A percentile compares a stretch with the other conserved stretches of the same genome.
Conservation (phyloP, 495 filamentous ascomycete species). For the Annulohypoxylon nitens region DNA sequence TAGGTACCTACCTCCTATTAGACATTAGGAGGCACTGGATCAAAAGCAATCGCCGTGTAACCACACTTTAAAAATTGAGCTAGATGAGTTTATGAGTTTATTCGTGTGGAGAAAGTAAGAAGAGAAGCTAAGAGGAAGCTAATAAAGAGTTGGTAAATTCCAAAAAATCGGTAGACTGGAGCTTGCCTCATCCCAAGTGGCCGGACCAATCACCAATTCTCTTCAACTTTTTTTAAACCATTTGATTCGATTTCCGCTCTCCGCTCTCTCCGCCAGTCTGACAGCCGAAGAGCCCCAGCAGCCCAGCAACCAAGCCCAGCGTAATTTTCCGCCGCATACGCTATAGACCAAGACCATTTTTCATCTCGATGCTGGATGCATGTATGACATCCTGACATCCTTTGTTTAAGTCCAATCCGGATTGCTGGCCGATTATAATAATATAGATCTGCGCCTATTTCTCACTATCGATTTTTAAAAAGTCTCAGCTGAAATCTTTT, state of each 20-base stretch:
- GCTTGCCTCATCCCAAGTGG: constrained; percentile 19
- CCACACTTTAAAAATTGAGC: not conserved
- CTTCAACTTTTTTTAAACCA: too few species aligned
- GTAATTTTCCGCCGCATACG: constrained; percentile 11
- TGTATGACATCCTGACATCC: constrained; percentile 44
- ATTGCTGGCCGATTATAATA: constrained; percentile 36
- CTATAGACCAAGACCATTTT: constrained; percentile 9
- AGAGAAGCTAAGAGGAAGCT: constrained; percentile 1
- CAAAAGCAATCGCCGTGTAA: constrained; percentile 42
- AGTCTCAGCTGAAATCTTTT: not conserved
- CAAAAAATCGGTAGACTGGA: constrained; percentile 9
- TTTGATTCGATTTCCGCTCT: constrained; percentile 3
- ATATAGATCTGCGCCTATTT: constrained; percentile 29
- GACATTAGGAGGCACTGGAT: not conserved
- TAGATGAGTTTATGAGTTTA: not conserved
- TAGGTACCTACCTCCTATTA: not conserved
- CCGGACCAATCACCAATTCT: constrained; percentile 17
- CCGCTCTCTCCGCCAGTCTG: not conserved
- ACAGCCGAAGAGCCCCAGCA: not conserved
- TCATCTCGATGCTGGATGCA: constrained; percentile 20
- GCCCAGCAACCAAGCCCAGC: not conserved
- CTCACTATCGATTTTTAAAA: not conserved
- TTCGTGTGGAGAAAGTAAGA: constrained; percentile 19
- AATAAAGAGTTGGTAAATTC: constrained; percentile 32
- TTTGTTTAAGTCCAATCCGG: constrained; percentile 7